Conservation (phyloP, 805 yeast genomes). For the Monosporozyma solicola region DNA sequence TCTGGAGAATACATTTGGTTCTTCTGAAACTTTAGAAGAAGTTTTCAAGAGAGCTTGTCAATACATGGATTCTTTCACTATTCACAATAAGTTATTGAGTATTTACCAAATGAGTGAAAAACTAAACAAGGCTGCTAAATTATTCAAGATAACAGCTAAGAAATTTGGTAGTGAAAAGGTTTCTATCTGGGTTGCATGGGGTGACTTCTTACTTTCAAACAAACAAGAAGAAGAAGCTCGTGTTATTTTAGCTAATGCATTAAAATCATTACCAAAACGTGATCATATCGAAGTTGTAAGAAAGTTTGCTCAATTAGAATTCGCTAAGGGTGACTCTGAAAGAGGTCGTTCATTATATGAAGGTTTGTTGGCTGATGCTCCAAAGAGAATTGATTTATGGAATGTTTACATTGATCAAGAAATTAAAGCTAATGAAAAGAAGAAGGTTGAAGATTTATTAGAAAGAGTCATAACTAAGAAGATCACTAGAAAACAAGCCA, state of each 20-base stretch:
- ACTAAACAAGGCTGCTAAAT: slow-evolving; percentile 54
- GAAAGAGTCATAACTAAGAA: slow-evolving; percentile 66
- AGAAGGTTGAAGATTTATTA: slow-evolving; percentile 66
- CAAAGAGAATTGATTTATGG: slow-evolving; percentile 91
- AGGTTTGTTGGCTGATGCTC: slow-evolving; percentile 81
- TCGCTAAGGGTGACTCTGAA: slow-evolving; percentile 78
- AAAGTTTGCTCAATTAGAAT: slow-evolving; percentile 86
- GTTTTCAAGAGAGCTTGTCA: slow-evolving; percentile 78
- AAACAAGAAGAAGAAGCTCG: slow-evolving; percentile 51
- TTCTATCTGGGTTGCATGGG: slow-evolving; percentile 75
- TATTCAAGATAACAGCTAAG: slow-evolving; percentile 63
- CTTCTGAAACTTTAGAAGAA: slow-evolving; percentile 70
- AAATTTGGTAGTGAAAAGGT: slow-evolving; percentile 64
- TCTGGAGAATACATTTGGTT: slow-evolving; percentile 89
- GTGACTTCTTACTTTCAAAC: slow-evolving; percentile 61
- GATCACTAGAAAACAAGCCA: slow-evolving; percentile 80
- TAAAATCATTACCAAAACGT: slow-evolving; percentile 61
- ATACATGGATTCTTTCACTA: slow-evolving; percentile 78
- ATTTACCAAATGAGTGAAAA: slow-evolving; percentile 72
- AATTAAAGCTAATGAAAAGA: slow-evolving; percentile 58
- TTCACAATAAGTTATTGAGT: slow-evolving; percentile 71
- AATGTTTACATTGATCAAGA: slow-evolving; percentile 92
- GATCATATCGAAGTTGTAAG: slow-evolving; percentile 71
- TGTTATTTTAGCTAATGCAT: slow-evolving; percentile 62
- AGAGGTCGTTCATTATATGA: slow-evolving; percentile 93